phyloP scores from a whole-genome alignment of 495 filamentous ascomycete species.

The Hyaloscypha hepaticicola region DNA sequence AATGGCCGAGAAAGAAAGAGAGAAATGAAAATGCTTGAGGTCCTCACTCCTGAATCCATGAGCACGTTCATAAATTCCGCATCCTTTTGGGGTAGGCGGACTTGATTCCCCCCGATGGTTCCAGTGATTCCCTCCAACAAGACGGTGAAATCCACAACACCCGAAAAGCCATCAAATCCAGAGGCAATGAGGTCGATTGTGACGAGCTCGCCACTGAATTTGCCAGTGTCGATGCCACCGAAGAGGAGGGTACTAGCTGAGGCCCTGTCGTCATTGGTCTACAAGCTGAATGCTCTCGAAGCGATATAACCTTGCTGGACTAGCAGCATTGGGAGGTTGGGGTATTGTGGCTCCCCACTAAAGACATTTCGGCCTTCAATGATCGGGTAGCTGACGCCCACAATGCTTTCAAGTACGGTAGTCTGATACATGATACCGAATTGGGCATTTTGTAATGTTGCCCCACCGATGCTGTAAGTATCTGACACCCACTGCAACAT shows the following conservation, averaged over 20 bases:
- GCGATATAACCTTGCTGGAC: slow-evolving; percentile 65
- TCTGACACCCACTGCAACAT: no score
- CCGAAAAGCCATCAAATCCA: slow-evolving; percentile 1
- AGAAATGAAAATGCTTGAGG: no score
- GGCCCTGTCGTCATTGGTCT: slow-evolving; percentile 75
- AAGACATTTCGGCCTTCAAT: slow-evolving; percentile 67
- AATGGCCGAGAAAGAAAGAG: no score
- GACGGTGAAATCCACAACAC: slow-evolving; percentile 1
- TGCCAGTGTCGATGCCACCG: slow-evolving; percentile 80
- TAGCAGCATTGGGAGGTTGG: slow-evolving; percentile 75
- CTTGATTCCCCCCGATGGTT: background rate
- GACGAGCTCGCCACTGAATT: slow-evolving; percentile 57
- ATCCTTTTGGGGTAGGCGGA: background rate
- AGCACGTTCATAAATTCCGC: background rate
- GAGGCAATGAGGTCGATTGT: background rate
- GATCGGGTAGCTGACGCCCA: slow-evolving; percentile 77
- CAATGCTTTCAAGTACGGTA: slow-evolving; percentile 67
- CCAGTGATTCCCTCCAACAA: background rate
- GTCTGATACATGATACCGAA: slow-evolving; percentile 81
- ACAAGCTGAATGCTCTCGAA: slow-evolving; percentile 79
- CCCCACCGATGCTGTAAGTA: slow-evolving; percentile 50
- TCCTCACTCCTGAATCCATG: background rate
- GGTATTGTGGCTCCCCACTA: slow-evolving; percentile 57
- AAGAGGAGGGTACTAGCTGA: slow-evolving; percentile 81
- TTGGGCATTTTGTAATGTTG: slow-evolving; percentile 63